Evolutionary conservation across 2,329 filamentous ascomycete genomes (phyloP), one percentile per base, ranked within the genome.

Genomic region (Fusarium musae): DNA sequence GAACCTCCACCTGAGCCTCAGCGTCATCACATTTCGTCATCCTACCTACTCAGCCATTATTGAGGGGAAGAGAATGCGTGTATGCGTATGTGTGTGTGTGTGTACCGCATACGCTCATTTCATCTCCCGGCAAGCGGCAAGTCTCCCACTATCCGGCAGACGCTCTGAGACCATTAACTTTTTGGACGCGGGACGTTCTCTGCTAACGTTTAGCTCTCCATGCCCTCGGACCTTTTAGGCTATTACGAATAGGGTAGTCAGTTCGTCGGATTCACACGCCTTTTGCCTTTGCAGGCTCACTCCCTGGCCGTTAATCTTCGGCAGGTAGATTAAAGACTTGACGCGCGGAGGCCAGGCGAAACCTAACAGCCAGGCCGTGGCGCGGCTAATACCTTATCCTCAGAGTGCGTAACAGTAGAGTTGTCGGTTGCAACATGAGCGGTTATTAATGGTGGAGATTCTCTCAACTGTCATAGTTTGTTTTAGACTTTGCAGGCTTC

Each of bases 291-390:
- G 30, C 30, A 23, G 21, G 47, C 30, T 19, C 40, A 61, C 36
- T 36, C 36, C 42, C 46, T 56, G 36, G 32, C 44, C 57, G 43
- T 54, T 28, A 59, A 64, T 69, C 17, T 52, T 71, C 57, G 59
- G 59, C 12, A 32, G 32, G 30, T 59, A 49, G 58, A 47, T 47
- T 46, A 47, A 46, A 49, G 34, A 70, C 56, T 74, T 74, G 65
- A 73, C 71, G 69, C 69, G 69, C 62, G 71, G 71, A 56, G 63
- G 46, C 59, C 47, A 61, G 49, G 37, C 26, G 50, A 76, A 76
- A 77, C 42, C 58, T 52, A 77, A 62, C 53, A 61, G 68, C 63
- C 68, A 71, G 50, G 73, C 66, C 70, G 67, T 59, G n/a, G 49
- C 49, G 58, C 34, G 21, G 32, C 8, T 32, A 16, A 47, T 9